A percentile compares a stretch with the other conserved stretches of the same genome.
Evolutionary conservation across 176 grass and related monocot species (phyloP).

Genomic region (Phoenix roebelenii): DNA sequence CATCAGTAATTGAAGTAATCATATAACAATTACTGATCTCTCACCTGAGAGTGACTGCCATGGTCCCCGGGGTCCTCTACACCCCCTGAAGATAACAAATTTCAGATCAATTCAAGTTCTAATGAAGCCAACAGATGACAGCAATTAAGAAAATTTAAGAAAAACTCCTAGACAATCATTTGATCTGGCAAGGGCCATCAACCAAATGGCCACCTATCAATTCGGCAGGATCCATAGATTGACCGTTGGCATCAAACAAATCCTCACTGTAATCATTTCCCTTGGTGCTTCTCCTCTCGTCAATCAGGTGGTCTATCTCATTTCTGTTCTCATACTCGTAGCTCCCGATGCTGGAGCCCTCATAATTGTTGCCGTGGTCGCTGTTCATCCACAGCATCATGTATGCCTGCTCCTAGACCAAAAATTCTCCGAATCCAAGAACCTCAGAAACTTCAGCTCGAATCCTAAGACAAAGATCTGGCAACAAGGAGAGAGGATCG

Average conservation of each 20-base stretch:
- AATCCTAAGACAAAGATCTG: neutral
- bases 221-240: slow-evolving; percentile 41
- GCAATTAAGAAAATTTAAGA: neutral
- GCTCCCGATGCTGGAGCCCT: slow-evolving; percentile 67
- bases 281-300: slow-evolving; percentile 21
- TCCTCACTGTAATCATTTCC: slow-evolving; percentile 66
- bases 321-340: slow-evolving; percentile 44
- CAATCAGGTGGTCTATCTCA: slow-evolving; percentile 35
- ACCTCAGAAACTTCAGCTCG: neutral
- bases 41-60: slow-evolving; percentile 52
- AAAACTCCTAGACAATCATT: slow-evolving; percentile 52
- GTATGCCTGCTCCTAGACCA: slow-evolving; percentile 76
- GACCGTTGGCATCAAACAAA: slow-evolving; percentile 36
- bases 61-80: slow-evolving; percentile 66
- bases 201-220: slow-evolving; percentile 55
- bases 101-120: slow-evolving; percentile 15
- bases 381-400: slow-evolving; percentile 71
- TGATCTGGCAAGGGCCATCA: slow-evolving; percentile 67
- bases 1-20: neutral
- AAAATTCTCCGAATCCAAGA: slow-evolving; percentile 1
- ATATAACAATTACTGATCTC: slow-evolving; percentile 5
- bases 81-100: slow-evolving; percentile 46
- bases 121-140: neutral
- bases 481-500: neutral
- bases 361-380: slow-evolving; percentile 60